Percentiles rank a stretch among this genome's conserved stretches.
phyloP scores from a whole-genome alignment of 257 asterid genomes.

The Lycium ferocissimum region DNA sequence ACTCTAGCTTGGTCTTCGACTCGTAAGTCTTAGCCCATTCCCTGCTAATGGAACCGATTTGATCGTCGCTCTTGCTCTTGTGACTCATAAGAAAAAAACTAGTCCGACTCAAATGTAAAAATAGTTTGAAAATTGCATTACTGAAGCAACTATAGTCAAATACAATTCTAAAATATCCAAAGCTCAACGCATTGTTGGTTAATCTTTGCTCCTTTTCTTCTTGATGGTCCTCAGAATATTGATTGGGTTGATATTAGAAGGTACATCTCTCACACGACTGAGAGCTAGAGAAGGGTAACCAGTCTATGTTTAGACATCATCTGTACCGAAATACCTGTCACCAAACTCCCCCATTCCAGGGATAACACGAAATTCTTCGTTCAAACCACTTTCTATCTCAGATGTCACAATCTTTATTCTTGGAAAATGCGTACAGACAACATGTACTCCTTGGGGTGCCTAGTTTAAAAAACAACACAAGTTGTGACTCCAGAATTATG shows the following conservation, averaged over 20 bases:
- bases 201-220: not conserved
- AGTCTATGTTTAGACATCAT: slow-evolving; percentile 58
- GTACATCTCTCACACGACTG: not conserved
- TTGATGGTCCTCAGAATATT: not conserved
- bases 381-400: slow-evolving; percentile 90
- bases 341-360: slow-evolving; percentile 99
- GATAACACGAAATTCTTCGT: slow-evolving; percentile 84
- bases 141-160: not conserved
- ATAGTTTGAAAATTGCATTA: not conserved
- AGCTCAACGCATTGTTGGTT: not conserved
- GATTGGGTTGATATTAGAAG: not conserved
- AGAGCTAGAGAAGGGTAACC: not conserved
- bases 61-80: not conserved
- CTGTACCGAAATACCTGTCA: slow-evolving; percentile 94
- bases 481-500: not conserved
- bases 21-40: too few species aligned
- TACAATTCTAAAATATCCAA: not conserved
- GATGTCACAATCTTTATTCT: slow-evolving; percentile 95
- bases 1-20: too few species aligned
- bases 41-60: not conserved
- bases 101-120: not conserved
- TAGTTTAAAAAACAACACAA: slow-evolving; percentile 36
- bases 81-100: not conserved
- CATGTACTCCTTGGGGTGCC: slow-evolving; percentile 99
- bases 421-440: slow-evolving; percentile 89